Conservation (phyloP, 306 rosid species). For the Hylodesmum podocarpum region DNA sequence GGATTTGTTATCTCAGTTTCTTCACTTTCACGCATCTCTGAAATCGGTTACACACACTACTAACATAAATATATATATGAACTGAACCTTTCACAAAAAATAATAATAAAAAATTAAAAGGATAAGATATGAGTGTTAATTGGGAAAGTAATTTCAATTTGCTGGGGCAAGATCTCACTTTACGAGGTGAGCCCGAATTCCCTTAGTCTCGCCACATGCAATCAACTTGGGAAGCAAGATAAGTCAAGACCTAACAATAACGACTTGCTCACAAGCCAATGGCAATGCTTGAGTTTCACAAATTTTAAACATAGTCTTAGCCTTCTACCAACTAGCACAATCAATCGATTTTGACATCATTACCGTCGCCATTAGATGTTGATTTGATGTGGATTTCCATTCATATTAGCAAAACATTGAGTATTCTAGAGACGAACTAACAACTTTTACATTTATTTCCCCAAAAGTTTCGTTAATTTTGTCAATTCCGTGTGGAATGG, state of each 20-base stretch:
- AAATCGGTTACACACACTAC: background rate
- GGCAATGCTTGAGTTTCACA: background rate
- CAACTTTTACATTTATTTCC: background rate
- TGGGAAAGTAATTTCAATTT: background rate
- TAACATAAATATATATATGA: background rate
- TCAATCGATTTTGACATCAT: background rate
- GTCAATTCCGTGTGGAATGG: background rate
- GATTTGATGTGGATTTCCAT: background rate
- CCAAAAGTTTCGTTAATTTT: background rate
- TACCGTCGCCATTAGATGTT: background rate
- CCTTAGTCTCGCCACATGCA: conserved; percentile 7
- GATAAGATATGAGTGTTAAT: background rate
- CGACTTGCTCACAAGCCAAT: background rate
- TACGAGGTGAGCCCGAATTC: background rate
- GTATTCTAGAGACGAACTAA: background rate
- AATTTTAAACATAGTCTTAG: background rate
- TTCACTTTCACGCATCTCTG: conserved; percentile 26
- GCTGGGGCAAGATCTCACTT: background rate
- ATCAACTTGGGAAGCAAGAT: conserved; percentile 21
- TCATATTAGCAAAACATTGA: background rate
- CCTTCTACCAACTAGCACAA: conserved; percentile 2
- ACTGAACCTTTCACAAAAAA: background rate
- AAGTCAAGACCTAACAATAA: conserved; percentile 2
- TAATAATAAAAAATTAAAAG: background rate
- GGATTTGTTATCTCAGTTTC: conserved; percentile 7